These are phyloP conservation scores for Citrus unshiu DNA, from an alignment of 345 rosid genomes.

Conservation along the genomic window DNA sequence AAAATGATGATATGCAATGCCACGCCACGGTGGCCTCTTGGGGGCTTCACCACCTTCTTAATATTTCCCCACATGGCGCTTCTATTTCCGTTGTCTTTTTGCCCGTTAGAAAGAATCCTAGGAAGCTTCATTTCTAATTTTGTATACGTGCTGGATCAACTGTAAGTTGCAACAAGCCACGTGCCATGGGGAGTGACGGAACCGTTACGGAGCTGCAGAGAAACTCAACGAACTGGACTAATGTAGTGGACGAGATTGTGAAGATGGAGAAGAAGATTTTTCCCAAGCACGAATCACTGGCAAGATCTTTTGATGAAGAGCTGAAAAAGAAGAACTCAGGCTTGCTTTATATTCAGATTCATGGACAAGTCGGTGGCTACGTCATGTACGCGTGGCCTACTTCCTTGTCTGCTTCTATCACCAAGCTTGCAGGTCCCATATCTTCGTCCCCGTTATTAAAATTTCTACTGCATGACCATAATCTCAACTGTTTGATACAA, in stretches of 20 bases:
- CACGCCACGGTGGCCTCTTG: too few species aligned
- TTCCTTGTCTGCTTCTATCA: conserved; percentile 66
- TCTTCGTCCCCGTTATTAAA: too few species aligned
- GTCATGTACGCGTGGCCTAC: conserved; percentile 75
- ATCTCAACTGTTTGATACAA: conserved; percentile 44
- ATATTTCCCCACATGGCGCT: too few species aligned
- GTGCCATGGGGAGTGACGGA: conserved; percentile 30
- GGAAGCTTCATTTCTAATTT: too few species aligned
- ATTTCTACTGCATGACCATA: not conserved
- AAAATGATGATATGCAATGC: too few species aligned
- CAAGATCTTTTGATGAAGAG: conserved; percentile 60
- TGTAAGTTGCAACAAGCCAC: too few species aligned
- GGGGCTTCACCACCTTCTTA: too few species aligned
- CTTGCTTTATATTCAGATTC: conserved; percentile 42
- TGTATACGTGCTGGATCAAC: too few species aligned
- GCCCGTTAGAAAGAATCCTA: too few species aligned
- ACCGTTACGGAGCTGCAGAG: conserved; percentile 41
- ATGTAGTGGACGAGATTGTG: conserved; percentile 56
- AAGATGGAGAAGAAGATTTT: conserved; percentile 67
- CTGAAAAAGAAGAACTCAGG: conserved; percentile 68
- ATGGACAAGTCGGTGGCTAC: conserved; percentile 61
- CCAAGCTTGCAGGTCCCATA: conserved; percentile 66
- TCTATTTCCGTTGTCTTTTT: too few species aligned
- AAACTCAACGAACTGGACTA: conserved; percentile 41
- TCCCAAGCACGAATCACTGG: conserved; percentile 81